Evolutionary conservation across 2,329 filamentous ascomycete species (phyloP), one percentile per base, ranked within the genome.

Genomic region (Trichoderma sp.): DNA sequence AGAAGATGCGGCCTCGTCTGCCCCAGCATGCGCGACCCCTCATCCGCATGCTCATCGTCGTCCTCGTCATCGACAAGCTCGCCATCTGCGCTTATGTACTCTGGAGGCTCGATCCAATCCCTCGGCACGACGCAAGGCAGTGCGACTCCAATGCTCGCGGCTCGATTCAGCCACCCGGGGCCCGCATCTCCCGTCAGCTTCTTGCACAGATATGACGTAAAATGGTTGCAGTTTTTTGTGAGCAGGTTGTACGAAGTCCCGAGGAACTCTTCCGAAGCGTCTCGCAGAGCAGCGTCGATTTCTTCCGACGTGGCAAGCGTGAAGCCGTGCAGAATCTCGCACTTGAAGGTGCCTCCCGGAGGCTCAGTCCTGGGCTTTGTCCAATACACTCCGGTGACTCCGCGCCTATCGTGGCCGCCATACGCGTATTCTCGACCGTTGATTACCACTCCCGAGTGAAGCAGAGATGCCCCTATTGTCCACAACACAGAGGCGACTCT

Each of bases 211-310:
- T 92, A 89, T 23, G 89, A 90, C 2, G 93, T 95, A 79, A 97
- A 97, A 80, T 97, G 93, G 80, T 97, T 97, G 86, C 93, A 97
- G 81, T 97, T 97, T 76, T 90, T 90, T 23, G 91, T 94, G 58
- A 97, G 85, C 15, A 97, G 87, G 77, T 96, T 95, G 81, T 97
- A 96, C 15, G 88, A 87, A 0, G 90, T 90, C 28, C 93, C 93
- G 71, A 90, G 86, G 76, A 96, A 97, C 75, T 91, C 86, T 55
- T 91, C 87, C 1, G 91, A 93, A 13, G 91, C 91, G 71, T 85
- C 84, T 76, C 87, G 88, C 58, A 97, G 87, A 53, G 93, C 91
- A 15, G 84, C 78, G 67, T 94, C 90, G 75, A 96, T 91, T 80
- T 96, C 93, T 71, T 86, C 82, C 26, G 88, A 85, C 3, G 90